Base-by-base conservation (phyloP, 441 rosid species). In the Geranium incanum region DNA sequence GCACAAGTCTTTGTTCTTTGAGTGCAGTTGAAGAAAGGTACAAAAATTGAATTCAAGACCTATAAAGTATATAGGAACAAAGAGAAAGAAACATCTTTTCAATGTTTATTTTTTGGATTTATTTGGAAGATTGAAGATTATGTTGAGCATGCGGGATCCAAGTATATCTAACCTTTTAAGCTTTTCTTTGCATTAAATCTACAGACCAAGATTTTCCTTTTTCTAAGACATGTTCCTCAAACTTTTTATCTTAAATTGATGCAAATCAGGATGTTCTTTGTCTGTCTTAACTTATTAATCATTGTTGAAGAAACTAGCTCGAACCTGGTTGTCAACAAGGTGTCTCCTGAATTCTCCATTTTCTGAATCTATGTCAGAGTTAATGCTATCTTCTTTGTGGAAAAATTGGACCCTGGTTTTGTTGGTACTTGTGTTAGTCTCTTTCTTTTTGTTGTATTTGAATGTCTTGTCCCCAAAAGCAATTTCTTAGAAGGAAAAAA, bases 131-230 rank as follows among this genome's bases (percentile, higher is more conserved):
- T 13, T 52, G 60, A 39, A 39, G 43, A 39, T 39, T 39, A 7
- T 52, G 60, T 52, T n/a, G 18, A 52, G 60, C 60, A 52, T 52
- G 60, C 59, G 59, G 59, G n/a, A 50, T 50, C 59, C 15, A 15
- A 52, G 3, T 4, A 52, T n/a, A 52, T n/a, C 60, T 6, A 52
- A 52, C 60, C 60, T 52, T 52, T 52, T 52, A 15, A 16, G 60
- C 16, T 52, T 52, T 52, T n/a, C n/a, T n/a, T 52, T 52, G 60
- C 16, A 50, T 13, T n/a, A 50, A 50, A 13, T 50, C 59, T 12
- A n/a, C 59, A 52, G 59, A 15, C 57, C 57, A 12, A 50, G 60
- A 52, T 52, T 16, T 52, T 52, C 16, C n/a, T n/a, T 52, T 52
- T 52, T 52, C 60, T 5, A 5, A 52, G 60, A 52, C 60, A 52